Conservation (phyloP, 768 basidiomycete genomes). For the Panellus pusillus region DNA sequence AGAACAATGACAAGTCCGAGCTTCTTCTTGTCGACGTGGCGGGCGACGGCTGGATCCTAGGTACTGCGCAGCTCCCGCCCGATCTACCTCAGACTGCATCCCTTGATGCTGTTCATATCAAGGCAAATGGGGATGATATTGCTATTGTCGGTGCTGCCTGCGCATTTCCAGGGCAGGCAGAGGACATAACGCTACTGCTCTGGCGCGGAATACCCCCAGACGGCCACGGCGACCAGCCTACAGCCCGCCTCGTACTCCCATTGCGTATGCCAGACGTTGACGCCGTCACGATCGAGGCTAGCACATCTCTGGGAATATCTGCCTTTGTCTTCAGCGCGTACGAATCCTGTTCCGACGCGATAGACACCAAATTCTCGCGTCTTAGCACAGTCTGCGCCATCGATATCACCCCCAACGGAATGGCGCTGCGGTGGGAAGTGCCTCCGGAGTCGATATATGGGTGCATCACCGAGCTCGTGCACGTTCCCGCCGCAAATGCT, state of each 20-base stretch:
- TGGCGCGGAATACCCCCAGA: conserved; percentile 6
- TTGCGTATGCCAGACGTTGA: conserved; percentile 6
- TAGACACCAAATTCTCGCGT: conserved; percentile 5
- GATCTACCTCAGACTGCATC: conserved; percentile 4
- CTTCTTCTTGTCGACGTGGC: background rate
- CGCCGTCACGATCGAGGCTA: background rate
- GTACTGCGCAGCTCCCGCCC: conserved; percentile 6
- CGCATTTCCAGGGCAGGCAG: conserved; percentile 6
- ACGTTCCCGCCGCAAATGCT: background rate
- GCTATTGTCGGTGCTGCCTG: conserved; percentile 1
- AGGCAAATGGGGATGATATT: background rate
- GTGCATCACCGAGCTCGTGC: background rate
- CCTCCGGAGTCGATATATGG: conserved; percentile 1
- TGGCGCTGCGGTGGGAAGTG: conserved; percentile 7
- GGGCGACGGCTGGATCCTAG: conserved; percentile 8
- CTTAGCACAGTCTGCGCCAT: conserved; percentile 6
- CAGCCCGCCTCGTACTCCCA: conserved; percentile 5
- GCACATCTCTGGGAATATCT: background rate
- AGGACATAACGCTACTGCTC: conserved; percentile 2
- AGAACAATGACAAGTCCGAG: too few species aligned
- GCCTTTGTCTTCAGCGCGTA: conserved; percentile 6
- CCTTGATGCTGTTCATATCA: conserved; percentile 1
- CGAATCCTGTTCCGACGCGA: conserved; percentile 8
- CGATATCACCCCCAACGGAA: background rate
- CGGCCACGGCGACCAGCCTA: background rate